Evolutionary conservation across 768 basidiomycete genomes (phyloP).

Genomic region (Kwoniella mangroviensis): DNA sequence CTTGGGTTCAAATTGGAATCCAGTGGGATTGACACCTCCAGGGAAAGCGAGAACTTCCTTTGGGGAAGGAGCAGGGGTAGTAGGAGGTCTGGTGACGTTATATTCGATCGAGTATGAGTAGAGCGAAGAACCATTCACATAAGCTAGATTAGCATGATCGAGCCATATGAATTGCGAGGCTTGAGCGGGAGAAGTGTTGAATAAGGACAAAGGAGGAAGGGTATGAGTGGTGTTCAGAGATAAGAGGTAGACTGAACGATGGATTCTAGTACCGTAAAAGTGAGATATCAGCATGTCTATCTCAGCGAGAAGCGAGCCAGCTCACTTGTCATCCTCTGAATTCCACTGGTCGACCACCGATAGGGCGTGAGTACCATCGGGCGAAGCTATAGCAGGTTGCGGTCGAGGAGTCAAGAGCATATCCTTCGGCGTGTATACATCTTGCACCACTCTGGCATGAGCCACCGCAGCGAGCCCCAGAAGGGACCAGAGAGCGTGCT

Average conservation of each 20-base stretch:
- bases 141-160: constrained; percentile 24
- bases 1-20: constrained; percentile 27
- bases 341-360: constrained; percentile 44
- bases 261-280: constrained; percentile 16
- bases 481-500: background rate
- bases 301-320: background rate
- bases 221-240: constrained; percentile 25
- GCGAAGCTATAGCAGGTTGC: constrained; percentile 37
- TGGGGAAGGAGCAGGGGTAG: background rate
- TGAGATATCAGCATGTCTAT: too few relatives aligned
- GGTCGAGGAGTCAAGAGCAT: constrained; percentile 50
- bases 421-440: constrained; percentile 45
- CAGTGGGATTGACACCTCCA: constrained; percentile 29
- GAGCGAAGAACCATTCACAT: constrained; percentile 34
- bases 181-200: constrained; percentile 27
- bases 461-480: constrained; percentile 1
- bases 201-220: constrained; percentile 13
- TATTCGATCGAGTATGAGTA: constrained; percentile 21
- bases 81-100: background rate
- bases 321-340: constrained; percentile 36
- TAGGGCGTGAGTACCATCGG: constrained; percentile 29
- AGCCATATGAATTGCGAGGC: constrained; percentile 40
- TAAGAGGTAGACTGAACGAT: constrained; percentile 44
- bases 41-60: constrained; percentile 43
- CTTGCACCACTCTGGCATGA: background rate